Conservation (phyloP, 2,329 filamentous ascomycete species). For the Beauveria australis region DNA sequence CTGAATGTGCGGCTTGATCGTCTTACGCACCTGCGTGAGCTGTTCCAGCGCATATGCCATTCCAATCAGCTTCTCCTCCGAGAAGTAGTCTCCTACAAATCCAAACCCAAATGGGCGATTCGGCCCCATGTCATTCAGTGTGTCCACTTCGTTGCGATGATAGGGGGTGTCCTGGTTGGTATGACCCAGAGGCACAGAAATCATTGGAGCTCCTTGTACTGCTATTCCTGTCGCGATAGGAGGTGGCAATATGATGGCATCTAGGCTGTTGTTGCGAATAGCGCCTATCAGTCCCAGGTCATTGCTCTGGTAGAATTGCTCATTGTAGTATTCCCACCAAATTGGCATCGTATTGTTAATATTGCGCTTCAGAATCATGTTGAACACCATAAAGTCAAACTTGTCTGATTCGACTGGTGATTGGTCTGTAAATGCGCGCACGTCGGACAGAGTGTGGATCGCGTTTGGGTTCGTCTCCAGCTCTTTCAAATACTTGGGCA, state of each 20-base stretch:
- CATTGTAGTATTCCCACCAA: conserved; percentile 52
- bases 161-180: conserved; percentile 42
- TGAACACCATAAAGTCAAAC: conserved; percentile 49
- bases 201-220: conserved; percentile 49
- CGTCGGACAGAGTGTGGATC: conserved; percentile 41
- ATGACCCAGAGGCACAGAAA: conserved; percentile 57
- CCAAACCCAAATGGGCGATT: conserved; percentile 53
- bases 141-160: conserved; percentile 34
- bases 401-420: conserved; percentile 49
- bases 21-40: conserved; percentile 29
- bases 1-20: conserved; percentile 21
- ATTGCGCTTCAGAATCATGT: conserved; percentile 41
- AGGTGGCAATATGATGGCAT: conserved; percentile 55
- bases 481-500: conserved; percentile 46
- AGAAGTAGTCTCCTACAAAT: conserved; percentile 54
- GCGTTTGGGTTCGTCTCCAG: conserved; percentile 51
- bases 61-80: conserved; percentile 53
- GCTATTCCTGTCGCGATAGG: conserved; percentile 39
- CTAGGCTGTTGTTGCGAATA: conserved; percentile 45
- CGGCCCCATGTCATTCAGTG: conserved; percentile 45
- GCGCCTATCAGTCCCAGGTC: conserved; percentile 52
- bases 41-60: conserved; percentile 65
- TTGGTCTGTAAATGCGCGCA: conserved; percentile 46
- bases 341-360: conserved; percentile 45
- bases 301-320: conserved; percentile 43